phyloP scores from a whole-genome alignment of 495 filamentous ascomycete species.

The Bacidia gigantensis region DNA sequence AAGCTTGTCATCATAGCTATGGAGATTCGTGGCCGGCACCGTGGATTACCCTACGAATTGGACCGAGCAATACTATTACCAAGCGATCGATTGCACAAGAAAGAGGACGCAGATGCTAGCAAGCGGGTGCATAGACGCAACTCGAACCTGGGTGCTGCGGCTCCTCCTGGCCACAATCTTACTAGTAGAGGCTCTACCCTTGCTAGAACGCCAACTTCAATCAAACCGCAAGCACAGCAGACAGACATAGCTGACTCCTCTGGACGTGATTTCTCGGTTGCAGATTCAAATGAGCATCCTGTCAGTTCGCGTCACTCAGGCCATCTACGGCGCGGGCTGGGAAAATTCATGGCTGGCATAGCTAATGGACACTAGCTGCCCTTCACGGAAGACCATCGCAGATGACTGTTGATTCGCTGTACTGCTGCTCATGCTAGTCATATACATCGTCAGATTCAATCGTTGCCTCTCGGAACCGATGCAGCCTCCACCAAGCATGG shows the following conservation, averaged over 20 bases:
- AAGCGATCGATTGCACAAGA: constrained; percentile 57
- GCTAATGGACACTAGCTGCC: constrained; percentile 7
- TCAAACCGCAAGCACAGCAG: not conserved
- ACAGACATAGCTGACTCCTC: constrained; percentile 4
- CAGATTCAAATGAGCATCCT: not conserved
- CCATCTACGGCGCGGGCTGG: constrained; percentile 6
- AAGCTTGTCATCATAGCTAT: constrained; percentile 89
- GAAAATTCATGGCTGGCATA: constrained; percentile 16
- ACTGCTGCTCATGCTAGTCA: too few species aligned
- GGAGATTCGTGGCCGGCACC: constrained; percentile 84
- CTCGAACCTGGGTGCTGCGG: constrained; percentile 37
- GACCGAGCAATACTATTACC: constrained; percentile 83
- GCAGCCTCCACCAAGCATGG: too few species aligned
- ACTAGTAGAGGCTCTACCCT: constrained; percentile 8
- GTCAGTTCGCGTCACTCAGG: constrained; percentile 4
- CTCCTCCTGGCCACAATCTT: constrained; percentile 6
- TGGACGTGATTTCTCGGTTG: constrained; percentile 6
- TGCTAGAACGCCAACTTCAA: constrained; percentile 2
- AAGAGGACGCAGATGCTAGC: constrained; percentile 49
- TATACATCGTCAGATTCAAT: too few species aligned
- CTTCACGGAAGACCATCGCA: too few species aligned
- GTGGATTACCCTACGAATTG: constrained; percentile 80
- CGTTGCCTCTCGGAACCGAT: too few species aligned
- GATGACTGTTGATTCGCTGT: too few species aligned
- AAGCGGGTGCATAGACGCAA: constrained; percentile 35